Evolutionary conservation across 2,329 filamentous ascomycete species (phyloP).

Genomic region (Colletotrichum cereale): DNA sequence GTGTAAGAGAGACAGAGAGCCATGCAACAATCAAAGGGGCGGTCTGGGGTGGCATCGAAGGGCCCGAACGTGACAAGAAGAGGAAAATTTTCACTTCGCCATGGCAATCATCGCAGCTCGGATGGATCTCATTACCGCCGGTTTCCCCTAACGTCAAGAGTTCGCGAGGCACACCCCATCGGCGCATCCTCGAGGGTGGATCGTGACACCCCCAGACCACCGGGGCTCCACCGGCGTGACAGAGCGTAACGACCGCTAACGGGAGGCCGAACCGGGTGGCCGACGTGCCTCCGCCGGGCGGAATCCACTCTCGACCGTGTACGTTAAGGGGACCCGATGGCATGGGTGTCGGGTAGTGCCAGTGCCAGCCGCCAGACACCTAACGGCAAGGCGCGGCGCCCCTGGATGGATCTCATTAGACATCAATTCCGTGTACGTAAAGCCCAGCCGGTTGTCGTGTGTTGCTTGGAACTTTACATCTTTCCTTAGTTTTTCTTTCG

Average conservation of each 20-base stretch:
- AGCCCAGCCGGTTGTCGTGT: conserved; percentile 39
- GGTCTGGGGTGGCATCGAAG: neutral
- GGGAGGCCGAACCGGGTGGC: conserved; percentile 39
- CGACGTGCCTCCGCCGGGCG: conserved; percentile 34
- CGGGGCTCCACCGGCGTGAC: conserved; percentile 33
- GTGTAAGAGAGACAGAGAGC: too few species aligned
- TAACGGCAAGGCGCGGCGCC: conserved; percentile 40
- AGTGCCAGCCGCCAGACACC: conserved; percentile 37
- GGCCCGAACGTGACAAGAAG: neutral
- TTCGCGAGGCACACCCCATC: conserved; percentile 39
- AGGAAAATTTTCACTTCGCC: conserved; percentile 38
- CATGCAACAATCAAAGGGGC: neutral
- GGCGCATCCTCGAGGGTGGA: conserved; percentile 28
- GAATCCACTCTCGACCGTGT: conserved; percentile 39
- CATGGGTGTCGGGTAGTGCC: conserved; percentile 37
- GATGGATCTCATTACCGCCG: conserved; percentile 38
- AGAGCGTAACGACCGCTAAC: conserved; percentile 35
- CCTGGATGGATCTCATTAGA: conserved; percentile 42
- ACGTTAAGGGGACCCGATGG: conserved; percentile 41
- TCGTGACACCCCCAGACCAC: conserved; percentile 4
- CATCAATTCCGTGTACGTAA: conserved; percentile 41
- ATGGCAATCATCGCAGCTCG: conserved; percentile 31
- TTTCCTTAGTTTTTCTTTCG: conserved; percentile 24
- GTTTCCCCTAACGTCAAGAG: conserved; percentile 41
- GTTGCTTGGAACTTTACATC: conserved; percentile 27